Percentiles rank a stretch among this genome's conserved stretches.
Evolutionary conservation across 805 yeast genomes (phyloP).

Genomic region (Lachancea nothofagi): DNA sequence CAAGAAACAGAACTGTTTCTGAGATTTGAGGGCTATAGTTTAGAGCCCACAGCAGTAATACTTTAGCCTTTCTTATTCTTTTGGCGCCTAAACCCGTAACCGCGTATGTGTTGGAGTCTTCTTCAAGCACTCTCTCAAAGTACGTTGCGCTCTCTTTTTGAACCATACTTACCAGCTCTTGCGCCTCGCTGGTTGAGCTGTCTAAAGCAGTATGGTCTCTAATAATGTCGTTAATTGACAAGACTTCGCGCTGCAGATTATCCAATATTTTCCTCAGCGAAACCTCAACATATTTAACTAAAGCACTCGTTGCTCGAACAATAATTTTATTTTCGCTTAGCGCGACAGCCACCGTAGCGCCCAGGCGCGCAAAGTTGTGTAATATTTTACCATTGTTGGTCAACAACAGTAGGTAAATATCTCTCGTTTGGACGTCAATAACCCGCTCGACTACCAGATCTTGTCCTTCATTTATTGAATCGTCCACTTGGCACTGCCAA

Average conservation of each 20-base stretch:
- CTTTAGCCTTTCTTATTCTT: constrained; percentile 23
- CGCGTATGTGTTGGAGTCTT: constrained; percentile 13
- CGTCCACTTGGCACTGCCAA: constrained; percentile 13
- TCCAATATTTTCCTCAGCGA: constrained; percentile 26
- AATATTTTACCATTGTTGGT: constrained; percentile 32
- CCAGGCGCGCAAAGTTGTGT: constrained; percentile 28
- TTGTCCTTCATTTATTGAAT: constrained; percentile 16
- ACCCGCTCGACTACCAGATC: constrained; percentile 23
- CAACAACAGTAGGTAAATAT: constrained; percentile 24
- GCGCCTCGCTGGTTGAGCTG: constrained; percentile 3
- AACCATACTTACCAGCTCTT: constrained; percentile 17
- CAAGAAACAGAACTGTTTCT: constrained; percentile 11
- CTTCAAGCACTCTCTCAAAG: constrained; percentile 15
- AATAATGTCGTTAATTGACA: constrained; percentile 17
- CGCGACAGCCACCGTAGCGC: constrained; percentile 27
- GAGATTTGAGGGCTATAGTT: constrained; percentile 18
- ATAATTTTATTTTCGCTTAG: constrained; percentile 26
- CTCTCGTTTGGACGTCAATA: constrained; percentile 22
- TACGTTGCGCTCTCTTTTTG: constrained; percentile 22
- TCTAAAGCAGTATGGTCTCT: constrained; percentile 13
- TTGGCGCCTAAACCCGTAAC: constrained; percentile 29
- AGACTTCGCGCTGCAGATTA: constrained; percentile 20
- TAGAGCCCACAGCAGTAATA: constrained; percentile 24
- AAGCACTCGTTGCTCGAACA: constrained; percentile 21
- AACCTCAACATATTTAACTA: constrained; percentile 29